A percentile compares a stretch with the other conserved stretches of the same genome.
Conservation (phyloP, 2,329 filamentous ascomycete genomes). For the Ilyonectria mors-panacis region DNA sequence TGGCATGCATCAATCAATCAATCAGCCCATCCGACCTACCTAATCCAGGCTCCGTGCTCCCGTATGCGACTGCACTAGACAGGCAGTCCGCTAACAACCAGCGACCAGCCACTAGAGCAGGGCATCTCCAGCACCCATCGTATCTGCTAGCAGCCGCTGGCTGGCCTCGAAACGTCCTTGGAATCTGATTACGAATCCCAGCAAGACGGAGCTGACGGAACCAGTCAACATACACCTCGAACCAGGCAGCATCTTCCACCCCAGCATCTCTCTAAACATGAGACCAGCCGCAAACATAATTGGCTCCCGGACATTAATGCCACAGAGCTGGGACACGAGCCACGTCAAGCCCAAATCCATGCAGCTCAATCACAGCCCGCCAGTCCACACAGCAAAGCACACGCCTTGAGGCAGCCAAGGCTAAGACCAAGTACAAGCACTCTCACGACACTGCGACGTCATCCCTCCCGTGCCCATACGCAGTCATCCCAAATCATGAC, state of each 20-base stretch:
- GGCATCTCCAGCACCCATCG: neutral
- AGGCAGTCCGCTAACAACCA: neutral
- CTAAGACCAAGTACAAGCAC: neutral
- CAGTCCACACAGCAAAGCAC: neutral
- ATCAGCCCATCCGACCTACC: neutral
- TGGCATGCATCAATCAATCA: constrained; percentile 15
- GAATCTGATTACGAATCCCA: neutral
- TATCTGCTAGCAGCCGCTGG: neutral
- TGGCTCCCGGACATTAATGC: neutral
- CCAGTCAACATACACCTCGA: neutral
- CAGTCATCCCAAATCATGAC: constrained; percentile 14
- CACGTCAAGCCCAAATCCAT: constrained; percentile 16
- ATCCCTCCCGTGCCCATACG: constrained; percentile 4
- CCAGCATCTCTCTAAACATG: neutral
- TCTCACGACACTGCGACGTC: neutral
- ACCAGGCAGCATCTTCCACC: neutral
- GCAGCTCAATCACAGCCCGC: neutral
- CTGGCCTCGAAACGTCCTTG: too few species aligned
- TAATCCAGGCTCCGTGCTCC: too few species aligned
- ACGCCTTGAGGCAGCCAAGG: neutral
- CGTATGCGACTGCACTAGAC: neutral
- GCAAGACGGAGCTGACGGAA: neutral
- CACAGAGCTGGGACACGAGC: neutral
- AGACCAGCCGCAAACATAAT: constrained; percentile 7
- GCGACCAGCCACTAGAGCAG: neutral